A percentile compares a stretch with the other conserved stretches of the same genome.
Evolutionary conservation across 2,329 filamentous ascomycete genomes (phyloP).

Genomic region (Sphaerulina vaccinii): DNA sequence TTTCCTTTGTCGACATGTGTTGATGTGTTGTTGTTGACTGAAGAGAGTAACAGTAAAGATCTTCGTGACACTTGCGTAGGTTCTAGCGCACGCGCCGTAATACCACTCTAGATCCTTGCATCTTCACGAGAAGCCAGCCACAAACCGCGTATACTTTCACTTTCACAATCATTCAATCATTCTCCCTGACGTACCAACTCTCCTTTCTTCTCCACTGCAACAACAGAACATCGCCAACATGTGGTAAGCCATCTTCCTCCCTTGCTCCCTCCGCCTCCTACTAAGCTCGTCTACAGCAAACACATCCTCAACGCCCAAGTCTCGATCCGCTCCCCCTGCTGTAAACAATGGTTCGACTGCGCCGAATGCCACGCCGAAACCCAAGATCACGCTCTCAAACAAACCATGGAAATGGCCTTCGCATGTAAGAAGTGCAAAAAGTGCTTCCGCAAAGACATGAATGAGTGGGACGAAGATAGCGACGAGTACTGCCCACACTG

Average conservation of each 20-base stretch:
- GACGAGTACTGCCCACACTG: conserved; percentile 99
- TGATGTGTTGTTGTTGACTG: no score
- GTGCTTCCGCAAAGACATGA: conserved; percentile 90
- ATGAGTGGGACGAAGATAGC: conserved; percentile 90
- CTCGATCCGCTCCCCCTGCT: conserved; percentile 91
- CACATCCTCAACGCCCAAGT: conserved; percentile 98
- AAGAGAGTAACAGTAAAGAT: no score
- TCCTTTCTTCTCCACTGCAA: neutral
- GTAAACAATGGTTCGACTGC: conserved; percentile 98
- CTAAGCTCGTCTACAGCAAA: conserved; percentile 63
- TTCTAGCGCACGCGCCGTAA: no score
- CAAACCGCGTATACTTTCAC: no score
- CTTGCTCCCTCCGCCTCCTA: neutral
- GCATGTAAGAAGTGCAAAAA: conserved; percentile 99
- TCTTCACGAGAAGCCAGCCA: no score
- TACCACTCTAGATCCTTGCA: no score
- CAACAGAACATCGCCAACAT: conserved; percentile 3
- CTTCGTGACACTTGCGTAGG: no score
- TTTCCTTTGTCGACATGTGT: no score
- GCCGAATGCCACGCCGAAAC: conserved; percentile 87
- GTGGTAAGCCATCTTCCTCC: conserved; percentile 3
- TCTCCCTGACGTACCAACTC: no score
- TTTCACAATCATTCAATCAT: no score
- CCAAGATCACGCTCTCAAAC: conserved; percentile 70
- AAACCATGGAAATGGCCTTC: conserved; percentile 81